A percentile compares a stretch with the other conserved stretches of the same genome.
Conservation (phyloP, 345 rosid genomes). For the Salix suchowensis region DNA sequence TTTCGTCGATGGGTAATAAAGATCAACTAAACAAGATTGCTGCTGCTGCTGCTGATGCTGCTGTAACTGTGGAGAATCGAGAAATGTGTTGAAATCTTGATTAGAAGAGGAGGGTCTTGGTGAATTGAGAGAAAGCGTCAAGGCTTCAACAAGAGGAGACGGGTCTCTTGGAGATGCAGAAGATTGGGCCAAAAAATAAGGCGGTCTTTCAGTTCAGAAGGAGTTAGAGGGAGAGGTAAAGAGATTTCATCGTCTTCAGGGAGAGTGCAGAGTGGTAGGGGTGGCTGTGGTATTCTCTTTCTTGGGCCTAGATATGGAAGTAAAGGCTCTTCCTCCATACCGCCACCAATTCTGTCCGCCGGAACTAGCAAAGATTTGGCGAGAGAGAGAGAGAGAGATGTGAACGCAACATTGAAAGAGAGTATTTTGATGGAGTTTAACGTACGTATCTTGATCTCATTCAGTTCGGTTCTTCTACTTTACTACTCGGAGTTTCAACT, state of each 20-base stretch:
- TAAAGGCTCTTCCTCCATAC: slow-evolving; percentile 60
- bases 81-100: slow-evolving; percentile 1
- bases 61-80: slow-evolving; percentile 14
- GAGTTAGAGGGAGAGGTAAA: slow-evolving; percentile 55
- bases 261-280: slow-evolving; percentile 48
- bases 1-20: slow-evolving; percentile 24
- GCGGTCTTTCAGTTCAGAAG: slow-evolving; percentile 59
- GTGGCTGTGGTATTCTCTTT: slow-evolving; percentile 18
- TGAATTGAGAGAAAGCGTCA: slow-evolving; percentile 39
- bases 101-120: slow-evolving; percentile 25
- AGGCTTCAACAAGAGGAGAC: slow-evolving; percentile 45
- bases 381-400: not conserved
- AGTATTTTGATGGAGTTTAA: no score
- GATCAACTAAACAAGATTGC: slow-evolving; percentile 33
- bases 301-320: slow-evolving; percentile 46
- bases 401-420: no score
- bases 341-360: not conserved
- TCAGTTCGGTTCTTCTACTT: not conserved
- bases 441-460: not conserved
- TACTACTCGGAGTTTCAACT: not conserved
- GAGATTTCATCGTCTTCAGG: slow-evolving; percentile 68
- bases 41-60: slow-evolving; percentile 13
- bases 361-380: not conserved
- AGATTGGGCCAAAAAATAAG: slow-evolving; percentile 65
- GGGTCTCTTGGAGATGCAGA: slow-evolving; percentile 35